Conservation (phyloP, 1,284 basidiomycete genomes). For the Ustilago tritici region DNA sequence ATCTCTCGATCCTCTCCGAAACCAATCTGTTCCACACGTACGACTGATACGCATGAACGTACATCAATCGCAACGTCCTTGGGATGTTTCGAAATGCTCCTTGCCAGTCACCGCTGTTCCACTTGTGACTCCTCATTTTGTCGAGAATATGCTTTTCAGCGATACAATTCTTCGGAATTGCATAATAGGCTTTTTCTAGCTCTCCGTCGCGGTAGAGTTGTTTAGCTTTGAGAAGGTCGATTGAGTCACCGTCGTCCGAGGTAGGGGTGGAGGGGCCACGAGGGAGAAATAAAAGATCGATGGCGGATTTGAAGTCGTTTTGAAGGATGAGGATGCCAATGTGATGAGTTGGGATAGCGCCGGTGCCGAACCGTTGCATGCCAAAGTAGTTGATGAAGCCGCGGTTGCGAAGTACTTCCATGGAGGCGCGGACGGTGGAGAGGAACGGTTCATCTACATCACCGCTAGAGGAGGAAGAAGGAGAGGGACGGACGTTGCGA, state of each 20-base stretch:
- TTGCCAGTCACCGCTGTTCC: slow-evolving; percentile 51
- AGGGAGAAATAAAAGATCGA: slow-evolving; percentile 54
- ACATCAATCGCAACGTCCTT: slow-evolving; percentile 90
- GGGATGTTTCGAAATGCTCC: slow-evolving; percentile 56
- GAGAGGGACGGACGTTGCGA: slow-evolving; percentile 74
- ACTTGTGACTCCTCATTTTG: slow-evolving; percentile 75
- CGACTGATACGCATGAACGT: slow-evolving; percentile 97
- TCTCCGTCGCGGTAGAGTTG: slow-evolving; percentile 44
- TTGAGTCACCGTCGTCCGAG: slow-evolving; percentile 41
- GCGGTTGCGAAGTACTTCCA: slow-evolving; percentile 82
- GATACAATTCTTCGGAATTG: slow-evolving; percentile 88
- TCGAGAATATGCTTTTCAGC: slow-evolving; percentile 93
- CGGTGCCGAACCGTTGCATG: slow-evolving; percentile 99
- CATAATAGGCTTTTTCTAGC: slow-evolving; percentile 77
- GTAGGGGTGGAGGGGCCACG: slow-evolving; percentile 23
- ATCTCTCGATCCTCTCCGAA: slow-evolving; percentile 85
- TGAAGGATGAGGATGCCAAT: slow-evolving; percentile 90
- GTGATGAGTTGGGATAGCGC: slow-evolving; percentile 91
- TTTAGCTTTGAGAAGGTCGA: slow-evolving; percentile 43
- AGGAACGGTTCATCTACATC: slow-evolving; percentile 8
- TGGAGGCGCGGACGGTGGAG: slow-evolving; percentile 77
- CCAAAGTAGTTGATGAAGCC: slow-evolving; percentile 99
- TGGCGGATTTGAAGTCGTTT: slow-evolving; percentile 75
- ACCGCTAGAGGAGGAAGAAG: slow-evolving; percentile 9
- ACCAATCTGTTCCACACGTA: slow-evolving; percentile 98